Evolutionary conservation across 202 grass and related monocot genomes (phyloP).

Genomic region (Brachypodium distachyon): DNA sequence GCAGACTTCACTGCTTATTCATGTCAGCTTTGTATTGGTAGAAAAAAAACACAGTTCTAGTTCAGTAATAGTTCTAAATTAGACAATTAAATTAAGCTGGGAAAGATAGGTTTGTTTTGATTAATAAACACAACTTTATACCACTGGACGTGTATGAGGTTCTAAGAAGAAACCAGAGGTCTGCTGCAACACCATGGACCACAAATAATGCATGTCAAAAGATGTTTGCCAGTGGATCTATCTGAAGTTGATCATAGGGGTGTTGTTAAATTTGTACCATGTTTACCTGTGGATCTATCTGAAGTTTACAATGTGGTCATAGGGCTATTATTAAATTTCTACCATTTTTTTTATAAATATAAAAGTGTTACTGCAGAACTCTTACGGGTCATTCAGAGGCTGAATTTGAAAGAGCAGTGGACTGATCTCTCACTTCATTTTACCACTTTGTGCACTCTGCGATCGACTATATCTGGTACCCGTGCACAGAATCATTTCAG

Average conservation of each 20-base stretch:
- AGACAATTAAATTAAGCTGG: background rate
- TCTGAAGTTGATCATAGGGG: background rate
- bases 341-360: constrained; percentile 19
- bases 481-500: constrained; percentile 91
- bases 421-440: constrained; percentile 76
- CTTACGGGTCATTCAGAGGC: constrained; percentile 63
- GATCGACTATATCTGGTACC: constrained; percentile 58
- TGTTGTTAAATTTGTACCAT: constrained; percentile 14
- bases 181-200: background rate
- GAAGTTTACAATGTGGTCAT: background rate
- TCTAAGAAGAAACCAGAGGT: background rate
- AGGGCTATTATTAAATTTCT: constrained; percentile 12
- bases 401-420: constrained; percentile 75
- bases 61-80: background rate
- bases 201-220: background rate
- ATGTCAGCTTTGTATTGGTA: background rate
- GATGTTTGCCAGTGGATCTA: background rate
- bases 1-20: background rate
- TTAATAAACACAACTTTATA: background rate
- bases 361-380: constrained; percentile 57
- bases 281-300: too few relatives aligned
- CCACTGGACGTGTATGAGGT: background rate
- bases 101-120: background rate
- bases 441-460: constrained; percentile 63
- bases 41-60: background rate